These are phyloP conservation scores for Rubus parviflorus DNA, from an alignment of 306 rosid genomes.

Conservation along the genomic window DNA sequence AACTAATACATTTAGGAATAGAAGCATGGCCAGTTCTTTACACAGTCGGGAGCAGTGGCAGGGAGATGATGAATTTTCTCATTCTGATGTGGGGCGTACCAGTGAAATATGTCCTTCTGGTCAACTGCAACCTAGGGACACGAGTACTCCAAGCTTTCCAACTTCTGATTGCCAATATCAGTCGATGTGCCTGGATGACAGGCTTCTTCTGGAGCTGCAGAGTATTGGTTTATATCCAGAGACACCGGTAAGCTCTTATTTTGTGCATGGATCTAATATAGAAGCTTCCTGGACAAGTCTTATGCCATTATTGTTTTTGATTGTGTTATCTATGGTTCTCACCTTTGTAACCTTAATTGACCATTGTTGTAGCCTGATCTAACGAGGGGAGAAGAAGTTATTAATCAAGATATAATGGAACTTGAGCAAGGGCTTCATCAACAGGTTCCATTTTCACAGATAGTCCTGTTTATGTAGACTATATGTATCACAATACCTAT, in stretches of 20 bases:
- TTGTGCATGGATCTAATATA: conserved; percentile 17
- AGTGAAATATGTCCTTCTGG: conserved; percentile 66
- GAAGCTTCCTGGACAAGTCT: conserved; percentile 16
- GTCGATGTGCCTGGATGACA: conserved; percentile 69
- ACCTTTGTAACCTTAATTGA: neutral
- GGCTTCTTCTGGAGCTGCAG: conserved; percentile 80
- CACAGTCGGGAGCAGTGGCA: conserved; percentile 67
- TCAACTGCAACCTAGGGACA: conserved; percentile 59
- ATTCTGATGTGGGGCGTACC: conserved; percentile 58
- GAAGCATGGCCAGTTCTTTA: conserved; percentile 54
- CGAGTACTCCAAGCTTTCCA: conserved; percentile 42
- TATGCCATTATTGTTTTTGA: conserved; percentile 4
- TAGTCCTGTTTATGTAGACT: neutral
- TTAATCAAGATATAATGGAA: conserved; percentile 65
- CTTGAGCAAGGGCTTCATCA: conserved; percentile 56
- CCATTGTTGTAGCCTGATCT: conserved; percentile 70
- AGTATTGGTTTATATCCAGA: conserved; percentile 85
- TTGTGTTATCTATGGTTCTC: conserved; percentile 4
- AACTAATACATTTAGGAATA: conserved; percentile 59
- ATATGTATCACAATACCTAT: conserved; percentile 3
- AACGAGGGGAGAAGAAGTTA: conserved; percentile 71
- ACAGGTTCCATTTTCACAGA: conserved; percentile 50
- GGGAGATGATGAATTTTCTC: conserved; percentile 64
- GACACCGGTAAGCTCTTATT: conserved; percentile 55
- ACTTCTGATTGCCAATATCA: conserved; percentile 69